A percentile compares a stretch with the other conserved stretches of the same genome.
Conservation (phyloP, 495 filamentous ascomycete genomes). For the Lindgomyces ingoldianus region DNA sequence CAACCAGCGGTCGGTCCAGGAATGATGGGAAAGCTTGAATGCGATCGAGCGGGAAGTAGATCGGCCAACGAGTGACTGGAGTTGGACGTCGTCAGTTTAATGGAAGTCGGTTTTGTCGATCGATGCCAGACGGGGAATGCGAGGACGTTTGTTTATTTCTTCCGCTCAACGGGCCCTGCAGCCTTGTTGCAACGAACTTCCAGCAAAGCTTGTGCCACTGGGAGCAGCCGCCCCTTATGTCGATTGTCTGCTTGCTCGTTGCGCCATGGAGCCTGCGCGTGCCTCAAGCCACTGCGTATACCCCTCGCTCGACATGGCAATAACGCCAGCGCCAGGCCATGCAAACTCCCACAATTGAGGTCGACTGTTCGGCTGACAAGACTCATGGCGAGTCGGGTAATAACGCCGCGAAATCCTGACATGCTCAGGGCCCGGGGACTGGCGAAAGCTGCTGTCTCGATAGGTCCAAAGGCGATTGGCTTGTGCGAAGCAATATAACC, state of each 20-base stretch:
- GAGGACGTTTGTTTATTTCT: neutral
- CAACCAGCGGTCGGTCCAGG: neutral
- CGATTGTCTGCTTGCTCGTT: conserved; percentile 10
- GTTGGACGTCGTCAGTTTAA: conserved; percentile 17
- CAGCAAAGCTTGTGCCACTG: neutral
- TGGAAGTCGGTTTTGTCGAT: conserved; percentile 9
- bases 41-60: neutral
- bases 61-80: conserved; percentile 22
- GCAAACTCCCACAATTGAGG: conserved; percentile 1
- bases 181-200: neutral
- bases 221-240: conserved; percentile 25
- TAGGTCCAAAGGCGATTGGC: conserved; percentile 7
- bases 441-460: neutral
- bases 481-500: conserved; percentile 26
- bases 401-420: conserved; percentile 15
- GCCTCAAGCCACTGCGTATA: conserved; percentile 13
- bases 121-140: conserved; percentile 1
- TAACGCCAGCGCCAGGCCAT: conserved; percentile 21
- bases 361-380: conserved; percentile 6
- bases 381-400: conserved; percentile 17
- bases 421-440: neutral
- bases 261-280: conserved; percentile 6
- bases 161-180: neutral
- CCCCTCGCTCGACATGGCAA: conserved; percentile 24
- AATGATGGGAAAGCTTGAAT: neutral